Percentiles rank a stretch among this genome's conserved stretches.
These are phyloP conservation scores for Pichia thaimueangensis DNA, from an alignment of 805 yeast genomes.

Conservation along the genomic window DNA sequence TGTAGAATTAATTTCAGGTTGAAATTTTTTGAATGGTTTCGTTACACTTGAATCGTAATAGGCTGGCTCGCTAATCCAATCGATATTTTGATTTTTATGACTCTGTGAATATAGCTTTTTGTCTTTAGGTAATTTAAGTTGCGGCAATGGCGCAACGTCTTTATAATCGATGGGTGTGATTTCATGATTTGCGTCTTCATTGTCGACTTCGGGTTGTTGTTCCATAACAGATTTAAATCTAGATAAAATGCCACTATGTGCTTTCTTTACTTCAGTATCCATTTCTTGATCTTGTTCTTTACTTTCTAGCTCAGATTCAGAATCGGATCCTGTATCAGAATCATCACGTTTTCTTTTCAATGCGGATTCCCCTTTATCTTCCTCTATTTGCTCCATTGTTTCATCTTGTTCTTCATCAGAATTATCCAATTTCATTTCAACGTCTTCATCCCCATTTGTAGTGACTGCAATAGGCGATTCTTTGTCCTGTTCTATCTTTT, in stretches of 20 bases:
- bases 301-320: conserved; percentile 4
- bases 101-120: conserved; percentile 31
- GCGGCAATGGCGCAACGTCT: conserved; percentile 73
- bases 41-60: conserved; percentile 44
- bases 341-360: conserved; percentile 10
- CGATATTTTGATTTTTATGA: conserved; percentile 34
- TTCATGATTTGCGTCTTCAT: conserved; percentile 15
- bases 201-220: conserved; percentile 18
- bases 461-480: too few relatives aligned
- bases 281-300: conserved; percentile 1
- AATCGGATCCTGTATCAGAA: conserved; percentile 8
- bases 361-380: conserved; percentile 28
- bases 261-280: conserved; percentile 15
- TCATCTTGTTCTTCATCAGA: conserved; percentile 26
- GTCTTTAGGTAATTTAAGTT: conserved; percentile 64
- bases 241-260: conserved; percentile 45
- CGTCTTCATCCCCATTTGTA: conserved; percentile 17
- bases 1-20: conserved; percentile 33
- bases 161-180: conserved; percentile 27
- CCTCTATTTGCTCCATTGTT: conserved; percentile 21
- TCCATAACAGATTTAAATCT: conserved; percentile 43
- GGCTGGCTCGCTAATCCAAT: conserved; percentile 65
- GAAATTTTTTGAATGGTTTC: conserved; percentile 44
- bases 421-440: conserved; percentile 23
- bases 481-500: conserved; percentile 15